Evolutionary conservation across 179 eudicot genomes (phyloP).

Genomic region (Carnegiea gigantea): DNA sequence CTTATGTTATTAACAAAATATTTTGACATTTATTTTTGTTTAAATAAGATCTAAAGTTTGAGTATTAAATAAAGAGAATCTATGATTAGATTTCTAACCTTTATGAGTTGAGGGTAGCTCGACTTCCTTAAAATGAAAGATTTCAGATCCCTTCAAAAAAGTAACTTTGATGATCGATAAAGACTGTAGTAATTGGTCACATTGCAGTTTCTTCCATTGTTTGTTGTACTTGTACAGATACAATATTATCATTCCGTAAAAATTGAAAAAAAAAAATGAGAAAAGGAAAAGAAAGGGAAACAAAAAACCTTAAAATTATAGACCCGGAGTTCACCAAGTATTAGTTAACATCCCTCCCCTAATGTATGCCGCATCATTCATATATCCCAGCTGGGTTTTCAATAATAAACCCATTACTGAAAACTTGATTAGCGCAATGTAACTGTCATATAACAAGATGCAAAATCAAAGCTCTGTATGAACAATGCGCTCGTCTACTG

Average conservation of each 20-base stretch:
- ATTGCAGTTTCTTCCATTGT: background rate
- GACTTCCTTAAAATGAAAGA: too few species aligned
- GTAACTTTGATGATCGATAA: too few species aligned
- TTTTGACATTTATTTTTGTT: too few species aligned
- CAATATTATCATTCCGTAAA: background rate
- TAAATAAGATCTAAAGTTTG: too few species aligned
- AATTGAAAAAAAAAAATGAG: background rate
- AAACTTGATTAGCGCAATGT: background rate
- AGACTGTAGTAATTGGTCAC: background rate
- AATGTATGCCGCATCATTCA: constrained; percentile 7
- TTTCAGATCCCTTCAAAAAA: too few species aligned
- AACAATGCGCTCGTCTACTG: constrained; percentile 34
- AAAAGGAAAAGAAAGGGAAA: background rate
- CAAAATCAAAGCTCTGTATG: constrained; percentile 67
- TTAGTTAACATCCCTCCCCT: constrained; percentile 21
- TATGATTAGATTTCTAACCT: too few species aligned
- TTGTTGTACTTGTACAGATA: background rate
- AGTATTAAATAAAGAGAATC: too few species aligned
- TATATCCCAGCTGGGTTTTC: constrained; percentile 12
- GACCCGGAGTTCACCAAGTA: constrained; percentile 2
- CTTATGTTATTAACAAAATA: too few species aligned
- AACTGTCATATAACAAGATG: background rate
- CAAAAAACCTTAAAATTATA: constrained; percentile 5
- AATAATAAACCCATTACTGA: constrained; percentile 8
- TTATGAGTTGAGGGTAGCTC: too few species aligned